Base-by-base conservation (phyloP, 2,329 filamentous ascomycete genomes). In the Neurospora sp. region DNA sequence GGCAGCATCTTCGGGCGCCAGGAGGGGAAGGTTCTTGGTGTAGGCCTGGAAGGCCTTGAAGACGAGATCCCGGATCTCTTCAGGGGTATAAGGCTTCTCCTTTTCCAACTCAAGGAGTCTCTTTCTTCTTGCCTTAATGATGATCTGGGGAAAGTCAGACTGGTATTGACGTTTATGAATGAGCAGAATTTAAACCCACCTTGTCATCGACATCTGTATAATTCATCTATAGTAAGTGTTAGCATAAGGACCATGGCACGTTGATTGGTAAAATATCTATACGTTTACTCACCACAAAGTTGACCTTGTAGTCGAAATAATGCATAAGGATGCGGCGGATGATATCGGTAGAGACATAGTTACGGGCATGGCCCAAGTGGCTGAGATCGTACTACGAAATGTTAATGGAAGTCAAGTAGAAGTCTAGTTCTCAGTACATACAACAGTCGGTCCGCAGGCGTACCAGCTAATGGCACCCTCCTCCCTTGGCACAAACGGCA, bases 301-400 rank as follows among this genome's bases (percentile, higher is more conserved):
- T 88, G 74, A 97, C 88, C 58, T 93, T 83, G 79, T 91, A 96
- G 72, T 89, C 88, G 79, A 97, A 96, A 81, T 96, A 95, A 79
- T 95, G 89, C 76, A 87, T 84, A 80, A 97, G 81, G 75, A 97
- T 92, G 76, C 93, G 89, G 72, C 93, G 87, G 75, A 97, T 89
- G 73, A 97, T 93, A 79, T 97, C 93, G 66, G 92, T 95, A 67
- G 90, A 92, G 73, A 97, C 92, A 86, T 97, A 97, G 82, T 97
- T 97, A 75, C 93, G 86, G 38, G 92, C 93, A 80, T 97, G 93
- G 38, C 93, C 91, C 72, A 93, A 78, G 82, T 92, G 90, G 70
- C 88, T 84, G 80, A 91, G 88, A 75, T 91, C 89, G 77, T 91
- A 91, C 66, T 89, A 90, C 66, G 15, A n/a, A 52, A 28, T 62